Evolutionary conservation across 768 basidiomycete species (phyloP), one percentile per base, ranked within the genome.

Genomic region (Cubamyces lactineus): DNA sequence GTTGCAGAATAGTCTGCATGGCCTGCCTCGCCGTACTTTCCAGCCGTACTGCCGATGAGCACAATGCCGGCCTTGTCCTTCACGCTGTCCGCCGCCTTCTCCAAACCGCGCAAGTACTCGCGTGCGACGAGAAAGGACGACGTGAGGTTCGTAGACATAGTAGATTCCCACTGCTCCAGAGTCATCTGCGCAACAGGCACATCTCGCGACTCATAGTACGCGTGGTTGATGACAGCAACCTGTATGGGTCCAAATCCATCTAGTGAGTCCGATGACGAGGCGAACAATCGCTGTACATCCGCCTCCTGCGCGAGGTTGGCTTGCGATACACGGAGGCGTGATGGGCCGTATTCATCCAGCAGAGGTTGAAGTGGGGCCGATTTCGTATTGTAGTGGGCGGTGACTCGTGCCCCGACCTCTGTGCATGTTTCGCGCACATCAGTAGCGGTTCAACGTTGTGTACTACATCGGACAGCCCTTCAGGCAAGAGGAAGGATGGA

Each of bases 361-460:
- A 88, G 74, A 1, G 75, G 70, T 4, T 78, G 71, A 23, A 88
- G 71, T 0, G 82, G 70, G 1, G 69, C 67, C 17, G 72, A 65
- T 53, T 81, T 85, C 8, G 82, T 79, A 70, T 88, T 85, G 71
- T 86, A 92, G 69, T 91, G 87, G 0, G 88, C 88, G 0, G 87
- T 85, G 11, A 92, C 88, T 53, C 79, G 81, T 0, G 89, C 87
- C 9, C 87, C 88, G 65, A 87, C 86, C 45, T 85, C 89, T 91
- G 69, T 23, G 61, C 40, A n/a, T 40, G 16, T 61, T 19, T 26
- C 48, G 65, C 26, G 30, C 45, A 40, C 48, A 38, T 43, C 42
- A 43, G 19, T 16, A 16, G n/a, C n/a, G n/a, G n/a, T n/a, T n/a
- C n/a, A n/a, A n/a, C n/a, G n/a, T n/a, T n/a, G n/a, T 45, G 30